Base-by-base conservation (phyloP, 768 basidiomycete genomes). In the Termitomyces sp. region DNA sequence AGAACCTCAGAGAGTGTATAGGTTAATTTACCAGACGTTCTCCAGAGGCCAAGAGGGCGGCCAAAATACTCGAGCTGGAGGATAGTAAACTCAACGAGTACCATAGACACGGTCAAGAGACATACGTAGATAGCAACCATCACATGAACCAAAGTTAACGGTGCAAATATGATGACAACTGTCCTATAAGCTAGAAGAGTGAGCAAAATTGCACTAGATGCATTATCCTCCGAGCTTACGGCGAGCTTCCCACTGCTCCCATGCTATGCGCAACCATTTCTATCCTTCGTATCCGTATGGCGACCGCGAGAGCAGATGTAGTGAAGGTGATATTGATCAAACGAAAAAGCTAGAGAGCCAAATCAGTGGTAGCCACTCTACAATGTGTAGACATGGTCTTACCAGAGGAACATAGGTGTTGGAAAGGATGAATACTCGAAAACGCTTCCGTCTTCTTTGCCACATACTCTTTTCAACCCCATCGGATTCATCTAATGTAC, bases 51-150 rank as follows among this genome's bases (percentile, higher is more conserved):
- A 24, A 96, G 75, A 6, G 94, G 94, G 36, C 88, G 85, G 41
- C 94, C 90, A 66, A 94, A 94, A 72, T 97, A 97, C 72, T 96
- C 94, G 56, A 94, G 78, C 92, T 94, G 66, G 1, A 70, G 65
- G 53, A 60, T 35, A 61, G 56, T 28, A 24, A 30, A 44, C 38
- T 56, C 13, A 52, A 52, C 36, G 40, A 24, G 33, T 24, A 28
- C 47, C 28, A n/a, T 14, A 33, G 20, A 32, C n/a, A 35, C 14
- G 7, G 16, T 60, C 46, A 30, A 45, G 55, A 36, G 9, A 73
- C 89, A 60, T 69, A 93, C 90, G 71, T 95, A 94, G 63, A 94
- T 84, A 45, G 92, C 88, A 51, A 80, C 73, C 79, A 94, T 85
- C 63, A 95, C 92, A 76, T 94, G 92, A 9, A 89, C 76, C 26